phyloP scores from a whole-genome alignment of 352 stramenopile genomes.

The Pythium biforme region DNA sequence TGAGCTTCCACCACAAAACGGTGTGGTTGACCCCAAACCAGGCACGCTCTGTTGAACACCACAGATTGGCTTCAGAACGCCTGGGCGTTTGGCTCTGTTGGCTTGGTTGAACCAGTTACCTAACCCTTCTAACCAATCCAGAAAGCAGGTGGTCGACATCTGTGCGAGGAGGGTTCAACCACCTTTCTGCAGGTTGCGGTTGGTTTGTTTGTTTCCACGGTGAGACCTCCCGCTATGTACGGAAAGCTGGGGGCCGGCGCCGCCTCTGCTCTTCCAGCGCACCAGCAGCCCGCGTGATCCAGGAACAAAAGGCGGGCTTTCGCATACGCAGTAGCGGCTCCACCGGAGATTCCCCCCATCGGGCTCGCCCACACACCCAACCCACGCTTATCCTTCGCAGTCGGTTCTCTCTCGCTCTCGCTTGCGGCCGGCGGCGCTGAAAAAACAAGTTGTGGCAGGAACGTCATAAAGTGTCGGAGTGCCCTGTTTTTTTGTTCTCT shows the following conservation, averaged over 20 bases:
- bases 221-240: conserved; percentile 14
- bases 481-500: conserved; percentile 5
- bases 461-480: conserved; percentile 8
- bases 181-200: no score
- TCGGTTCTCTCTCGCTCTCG: conserved; percentile 3
- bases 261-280: conserved; percentile 25
- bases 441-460: conserved; percentile 12
- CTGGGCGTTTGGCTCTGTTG: neutral
- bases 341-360: conserved; percentile 7
- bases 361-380: conserved; percentile 10
- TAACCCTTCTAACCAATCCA: conserved; percentile 24
- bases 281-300: conserved; percentile 20
- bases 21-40: neutral
- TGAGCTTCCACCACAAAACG: conserved; percentile 11
- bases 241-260: neutral
- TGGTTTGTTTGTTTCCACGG: conserved; percentile 4
- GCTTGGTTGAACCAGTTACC: neutral
- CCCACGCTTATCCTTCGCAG: conserved; percentile 1
- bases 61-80: neutral
- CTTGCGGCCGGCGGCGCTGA: neutral
- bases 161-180: conserved; percentile 24
- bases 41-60: neutral
- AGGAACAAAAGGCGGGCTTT: conserved; percentile 11
- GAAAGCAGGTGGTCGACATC: conserved; percentile 26
- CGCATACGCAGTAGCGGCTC: neutral